Percentiles rank a stretch among this genome's conserved stretches.
Conservation (phyloP, 2,329 filamentous ascomycete species). For the Diaporthe capsici region DNA sequence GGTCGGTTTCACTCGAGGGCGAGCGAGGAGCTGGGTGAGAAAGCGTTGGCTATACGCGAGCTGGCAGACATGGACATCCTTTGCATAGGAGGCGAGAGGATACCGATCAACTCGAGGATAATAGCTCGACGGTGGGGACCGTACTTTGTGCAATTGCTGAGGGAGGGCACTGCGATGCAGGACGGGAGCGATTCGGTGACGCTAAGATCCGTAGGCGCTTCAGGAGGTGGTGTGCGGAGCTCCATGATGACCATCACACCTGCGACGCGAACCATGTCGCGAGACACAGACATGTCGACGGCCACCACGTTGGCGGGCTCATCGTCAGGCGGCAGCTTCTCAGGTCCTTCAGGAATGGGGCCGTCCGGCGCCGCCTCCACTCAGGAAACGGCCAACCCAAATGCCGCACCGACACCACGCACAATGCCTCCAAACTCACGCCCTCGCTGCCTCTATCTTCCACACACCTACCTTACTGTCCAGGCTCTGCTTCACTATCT, state of each 20-base stretch:
- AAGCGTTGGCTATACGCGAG: conserved; percentile 84
- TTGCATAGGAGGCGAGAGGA: conserved; percentile 89
- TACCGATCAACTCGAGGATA: conserved; percentile 93
- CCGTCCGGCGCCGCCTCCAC: conserved; percentile 52
- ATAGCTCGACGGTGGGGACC: conserved; percentile 92
- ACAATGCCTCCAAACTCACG: conserved; percentile 74
- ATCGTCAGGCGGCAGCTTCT: conserved; percentile 53
- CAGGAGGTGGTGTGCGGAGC: conserved; percentile 75
- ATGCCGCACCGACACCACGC: conserved; percentile 69
- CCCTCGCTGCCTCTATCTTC: conserved; percentile 90
- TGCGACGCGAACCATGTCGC: conserved; percentile 53
- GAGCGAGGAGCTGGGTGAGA: conserved; percentile 87
- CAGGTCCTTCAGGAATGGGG: conserved; percentile 56
- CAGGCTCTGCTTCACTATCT: conserved; percentile 93
- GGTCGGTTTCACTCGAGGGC: conserved; percentile 82
- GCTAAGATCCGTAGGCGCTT: conserved; percentile 70
- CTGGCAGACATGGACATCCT: conserved; percentile 97
- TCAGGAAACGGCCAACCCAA: conserved; percentile 58
- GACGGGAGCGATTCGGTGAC: conserved; percentile 83
- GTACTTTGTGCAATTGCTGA: conserved; percentile 92
- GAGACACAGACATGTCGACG: conserved; percentile 58
- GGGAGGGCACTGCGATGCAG: conserved; percentile 81
- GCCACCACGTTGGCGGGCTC: conserved; percentile 50
- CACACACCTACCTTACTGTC: conserved; percentile 90
- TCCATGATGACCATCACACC: conserved; percentile 87